phyloP scores from a whole-genome alignment of 2,329 filamentous ascomycete genomes.

The Sarocladium oryzae region DNA sequence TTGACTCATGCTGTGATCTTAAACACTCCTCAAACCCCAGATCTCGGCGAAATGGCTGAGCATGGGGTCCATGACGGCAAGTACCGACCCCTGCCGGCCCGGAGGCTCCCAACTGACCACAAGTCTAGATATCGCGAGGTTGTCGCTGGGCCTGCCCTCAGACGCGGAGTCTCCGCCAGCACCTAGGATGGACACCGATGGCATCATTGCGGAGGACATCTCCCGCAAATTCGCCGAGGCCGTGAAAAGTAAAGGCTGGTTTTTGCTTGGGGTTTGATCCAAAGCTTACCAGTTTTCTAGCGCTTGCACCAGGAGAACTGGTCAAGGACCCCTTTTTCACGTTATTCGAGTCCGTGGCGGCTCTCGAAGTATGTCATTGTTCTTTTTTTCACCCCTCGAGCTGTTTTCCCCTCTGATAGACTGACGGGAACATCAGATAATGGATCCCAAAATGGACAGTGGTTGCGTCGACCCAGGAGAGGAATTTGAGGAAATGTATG shows the following conservation, averaged over 20 bases:
- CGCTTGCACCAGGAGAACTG: slow-evolving; percentile 70
- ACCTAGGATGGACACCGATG: slow-evolving; percentile 36
- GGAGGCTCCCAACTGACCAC: neutral
- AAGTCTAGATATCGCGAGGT: slow-evolving; percentile 31
- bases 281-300: slow-evolving; percentile 39
- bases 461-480: slow-evolving; percentile 74
- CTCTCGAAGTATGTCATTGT: slow-evolving; percentile 55
- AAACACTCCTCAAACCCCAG: neutral
- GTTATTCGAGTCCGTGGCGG: slow-evolving; percentile 87
- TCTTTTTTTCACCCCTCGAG: neutral
- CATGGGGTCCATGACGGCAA: slow-evolving; percentile 2
- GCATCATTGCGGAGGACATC: slow-evolving; percentile 52
- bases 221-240: slow-evolving; percentile 49
- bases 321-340: slow-evolving; percentile 94
- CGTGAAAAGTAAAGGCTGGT: slow-evolving; percentile 38
- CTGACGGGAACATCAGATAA: slow-evolving; percentile 58
- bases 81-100: slow-evolving; percentile 11
- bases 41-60: neutral
- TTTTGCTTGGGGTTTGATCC: neutral
- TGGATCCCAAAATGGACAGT: slow-evolving; percentile 99
- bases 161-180: slow-evolving; percentile 28
- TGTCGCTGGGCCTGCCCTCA: slow-evolving; percentile 31
- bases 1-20: neutral
- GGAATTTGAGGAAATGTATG: slow-evolving; percentile 76
- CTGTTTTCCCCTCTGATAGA: neutral